Percentiles rank a stretch among this genome's conserved stretches.
Conservation (phyloP, 208 protist genomes). For the Naegleria fowleri region DNA sequence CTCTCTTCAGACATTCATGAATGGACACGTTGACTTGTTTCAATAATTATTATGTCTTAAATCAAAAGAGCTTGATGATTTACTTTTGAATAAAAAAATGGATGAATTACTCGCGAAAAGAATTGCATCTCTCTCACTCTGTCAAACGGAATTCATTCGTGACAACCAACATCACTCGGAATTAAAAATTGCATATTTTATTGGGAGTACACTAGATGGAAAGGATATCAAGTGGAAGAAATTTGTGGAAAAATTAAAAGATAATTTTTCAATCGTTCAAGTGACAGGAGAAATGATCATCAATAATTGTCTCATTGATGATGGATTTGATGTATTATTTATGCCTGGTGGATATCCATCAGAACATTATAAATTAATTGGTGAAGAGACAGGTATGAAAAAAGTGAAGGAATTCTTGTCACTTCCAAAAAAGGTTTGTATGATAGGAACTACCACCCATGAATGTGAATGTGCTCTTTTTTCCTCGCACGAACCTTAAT, state of each 20-base stretch:
- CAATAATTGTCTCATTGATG: neutral
- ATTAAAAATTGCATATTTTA: neutral
- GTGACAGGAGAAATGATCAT: neutral
- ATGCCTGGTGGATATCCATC: neutral
- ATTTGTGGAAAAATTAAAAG: slow-evolving; percentile 10
- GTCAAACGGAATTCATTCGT: neutral
- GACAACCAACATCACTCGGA: neutral
- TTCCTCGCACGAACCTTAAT: too few relatives aligned
- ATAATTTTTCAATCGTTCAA: neutral
- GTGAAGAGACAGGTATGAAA: neutral
- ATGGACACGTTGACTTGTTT: too few relatives aligned
- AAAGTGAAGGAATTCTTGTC: neutral
- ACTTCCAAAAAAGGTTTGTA: neutral
- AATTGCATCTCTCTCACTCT: neutral
- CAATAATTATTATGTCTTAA: too few relatives aligned
- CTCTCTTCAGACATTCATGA: too few relatives aligned
- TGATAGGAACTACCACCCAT: too few relatives aligned
- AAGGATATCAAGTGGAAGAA: neutral
- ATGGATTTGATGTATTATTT: neutral
- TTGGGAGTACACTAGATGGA: neutral
- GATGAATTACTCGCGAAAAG: neutral
- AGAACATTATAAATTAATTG: neutral
- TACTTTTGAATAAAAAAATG: too few relatives aligned
- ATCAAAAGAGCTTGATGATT: too few relatives aligned
- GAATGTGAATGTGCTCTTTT: too few relatives aligned